Base-by-base conservation (phyloP, 1,284 basidiomycete species). In the Rhodotorula sp. region DNA sequence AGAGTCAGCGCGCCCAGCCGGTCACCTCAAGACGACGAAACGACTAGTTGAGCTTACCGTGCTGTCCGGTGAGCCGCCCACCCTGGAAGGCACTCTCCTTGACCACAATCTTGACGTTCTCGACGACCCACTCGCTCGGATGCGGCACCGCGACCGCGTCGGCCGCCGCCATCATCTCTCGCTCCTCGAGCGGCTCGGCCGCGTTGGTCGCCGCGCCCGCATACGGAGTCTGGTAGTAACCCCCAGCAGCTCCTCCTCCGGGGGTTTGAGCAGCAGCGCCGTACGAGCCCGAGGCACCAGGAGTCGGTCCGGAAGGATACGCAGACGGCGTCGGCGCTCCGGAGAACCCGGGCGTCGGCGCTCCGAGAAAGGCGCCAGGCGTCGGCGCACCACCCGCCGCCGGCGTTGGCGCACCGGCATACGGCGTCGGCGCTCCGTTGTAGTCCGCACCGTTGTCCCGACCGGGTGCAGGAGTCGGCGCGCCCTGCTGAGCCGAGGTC, bases 221-320 rank as follows among this genome's bases (percentile, higher is more conserved):
- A 52, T 78, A 77, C 8, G 75, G 76, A 5, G 76, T 76, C 63
- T 73, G 72, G 52, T 72, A 72, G 52, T 74, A 73, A 4, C 34
- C 72, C 8, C 68, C 70, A 56, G 58, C 58, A 26, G 15, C 51
- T 43, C 39, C 39, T 29, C 48, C 48, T 3, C 80, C 81, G 1
- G 79, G 83, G 74, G 79, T 85, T 48, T 63, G 61, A 76, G 76
- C 83, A 72, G 74, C 81, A 39, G 81, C 77, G 69, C 80, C 78
- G 66, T 82, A 82, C 18, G 63, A 56, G 1, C 63, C 63, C 57
- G 48, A 60, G 3, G 68, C 69, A 63, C 81, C 82, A 5, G 84
- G 85, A 7, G 84, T 85, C 6, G 82, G 80, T 3, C 79, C 70
- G 79, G 83, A 72, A 67, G 79, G 79, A 48, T 80, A 82, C 31